Conservation (phyloP, 306 rosid species). For the Casuarina cunninghamiana region DNA sequence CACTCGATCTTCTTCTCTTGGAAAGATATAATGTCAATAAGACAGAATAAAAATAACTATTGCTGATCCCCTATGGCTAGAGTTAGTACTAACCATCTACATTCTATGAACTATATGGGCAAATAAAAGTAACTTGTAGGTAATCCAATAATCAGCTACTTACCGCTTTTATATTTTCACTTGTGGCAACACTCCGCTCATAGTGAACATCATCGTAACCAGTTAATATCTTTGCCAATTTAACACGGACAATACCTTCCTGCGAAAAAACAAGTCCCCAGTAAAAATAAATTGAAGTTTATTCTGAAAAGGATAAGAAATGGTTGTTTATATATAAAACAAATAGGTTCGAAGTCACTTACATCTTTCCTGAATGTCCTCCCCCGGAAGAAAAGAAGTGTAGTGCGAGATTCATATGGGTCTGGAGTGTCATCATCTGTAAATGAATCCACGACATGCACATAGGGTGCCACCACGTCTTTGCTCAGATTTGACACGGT, state of each 20-base stretch:
- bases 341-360: conserved; percentile 32
- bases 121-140: conserved; percentile 11
- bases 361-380: conserved; percentile 85
- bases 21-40: conserved; percentile 9
- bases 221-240: conserved; percentile 68
- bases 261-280: conserved; percentile 40
- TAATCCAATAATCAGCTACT: conserved; percentile 31
- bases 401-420: conserved; percentile 78
- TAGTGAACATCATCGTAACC: conserved; percentile 81
- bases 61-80: neutral
- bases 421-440: conserved; percentile 62
- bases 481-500: conserved; percentile 77
- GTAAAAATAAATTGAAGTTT: conserved; percentile 22
- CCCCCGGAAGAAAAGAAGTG: conserved; percentile 85
- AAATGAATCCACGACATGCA: conserved; percentile 88
- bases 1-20: no score
- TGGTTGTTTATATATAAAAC: conserved; percentile 17
- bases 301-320: conserved; percentile 8
- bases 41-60: conserved; percentile 25
- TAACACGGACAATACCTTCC: conserved; percentile 93
- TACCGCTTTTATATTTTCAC: conserved; percentile 81
- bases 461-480: conserved; percentile 90
- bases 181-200: conserved; percentile 82
- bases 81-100: conserved; percentile 10
- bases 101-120: neutral